phyloP scores from a whole-genome alignment of 208 protist genomes.

The Crithidia brevicula region DNA sequence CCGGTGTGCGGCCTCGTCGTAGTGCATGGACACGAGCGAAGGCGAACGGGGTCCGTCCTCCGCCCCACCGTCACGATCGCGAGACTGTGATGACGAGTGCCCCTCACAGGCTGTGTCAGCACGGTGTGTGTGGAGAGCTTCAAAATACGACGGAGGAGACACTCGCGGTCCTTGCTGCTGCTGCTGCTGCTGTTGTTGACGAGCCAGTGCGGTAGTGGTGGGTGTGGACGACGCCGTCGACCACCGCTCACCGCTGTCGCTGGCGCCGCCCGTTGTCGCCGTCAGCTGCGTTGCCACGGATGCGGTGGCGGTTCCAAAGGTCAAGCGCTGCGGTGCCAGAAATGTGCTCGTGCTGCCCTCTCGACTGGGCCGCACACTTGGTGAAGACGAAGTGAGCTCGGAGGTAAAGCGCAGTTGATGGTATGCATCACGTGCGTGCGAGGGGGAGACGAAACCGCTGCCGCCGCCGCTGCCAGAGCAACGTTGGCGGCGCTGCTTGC shows the following conservation, averaged over 20 bases:
- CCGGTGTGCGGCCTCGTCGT: neutral
- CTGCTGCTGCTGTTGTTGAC: neutral
- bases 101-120: too few relatives aligned
- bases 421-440: neutral
- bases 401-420: neutral
- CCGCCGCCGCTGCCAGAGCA: constrained; percentile 5
- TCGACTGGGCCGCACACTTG: constrained; percentile 3
- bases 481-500: neutral
- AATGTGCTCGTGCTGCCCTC: constrained; percentile 1
- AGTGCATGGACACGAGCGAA: neutral
- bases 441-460: neutral
- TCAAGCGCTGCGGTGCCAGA: constrained; percentile 26
- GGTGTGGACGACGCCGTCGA: constrained; percentile 14
- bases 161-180: neutral
- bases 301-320: constrained; percentile 27
- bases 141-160: constrained; percentile 14
- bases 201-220: neutral
- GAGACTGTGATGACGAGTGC: too few relatives aligned
- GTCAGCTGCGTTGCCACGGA: constrained; percentile 2
- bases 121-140: neutral
- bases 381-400: neutral
- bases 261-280: neutral
- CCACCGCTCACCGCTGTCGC: constrained; percentile 24
- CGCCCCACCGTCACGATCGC: neutral
- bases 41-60: neutral